These are phyloP conservation scores for Aspergillus udagawae DNA, from an alignment of 2,329 filamentous ascomycete species.

Conservation along the genomic window DNA sequence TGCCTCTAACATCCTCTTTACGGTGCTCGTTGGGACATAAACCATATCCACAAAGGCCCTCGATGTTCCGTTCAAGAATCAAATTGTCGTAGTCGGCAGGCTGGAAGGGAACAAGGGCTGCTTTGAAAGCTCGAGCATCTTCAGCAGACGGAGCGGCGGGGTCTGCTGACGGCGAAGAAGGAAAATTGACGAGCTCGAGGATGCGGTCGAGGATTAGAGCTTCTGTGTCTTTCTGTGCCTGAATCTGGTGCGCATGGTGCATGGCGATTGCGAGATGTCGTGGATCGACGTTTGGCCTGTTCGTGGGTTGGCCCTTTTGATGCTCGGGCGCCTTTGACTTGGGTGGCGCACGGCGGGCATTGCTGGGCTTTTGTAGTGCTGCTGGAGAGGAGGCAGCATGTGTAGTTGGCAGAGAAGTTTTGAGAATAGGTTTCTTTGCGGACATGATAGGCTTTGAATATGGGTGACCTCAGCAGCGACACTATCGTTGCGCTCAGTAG, in stretches of 20 bases:
- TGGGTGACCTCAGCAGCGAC: not conserved
- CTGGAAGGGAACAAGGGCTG: constrained; percentile 69
- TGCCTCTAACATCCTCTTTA: constrained; percentile 53
- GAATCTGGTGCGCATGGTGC: constrained; percentile 76
- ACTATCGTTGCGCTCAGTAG: not conserved
- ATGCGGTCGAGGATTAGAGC: constrained; percentile 67
- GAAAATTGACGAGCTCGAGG: constrained; percentile 65
- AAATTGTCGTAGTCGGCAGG: constrained; percentile 86
- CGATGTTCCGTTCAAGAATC: constrained; percentile 82
- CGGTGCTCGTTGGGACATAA: constrained; percentile 68
- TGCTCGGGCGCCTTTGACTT: constrained; percentile 24
- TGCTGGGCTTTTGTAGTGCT: constrained; percentile 43
- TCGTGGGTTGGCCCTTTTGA: constrained; percentile 23
- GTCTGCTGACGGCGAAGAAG: constrained; percentile 50
- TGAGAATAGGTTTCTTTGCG: constrained; percentile 55
- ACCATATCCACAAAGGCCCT: constrained; percentile 75
- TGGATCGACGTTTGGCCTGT: constrained; percentile 41
- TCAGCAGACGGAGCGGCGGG: constrained; percentile 51
- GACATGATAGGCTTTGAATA: constrained; percentile 9
- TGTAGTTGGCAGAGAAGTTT: constrained; percentile 49
- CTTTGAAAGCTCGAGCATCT: constrained; percentile 64
- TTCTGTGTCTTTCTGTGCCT: constrained; percentile 77
- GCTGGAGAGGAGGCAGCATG: constrained; percentile 40
- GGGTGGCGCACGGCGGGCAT: constrained; percentile 21
- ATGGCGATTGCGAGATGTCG: constrained; percentile 62